Evolutionary conservation across 768 basidiomycete species (phyloP), one percentile per base, ranked within the genome.

Genomic region (Boletales sp.): DNA sequence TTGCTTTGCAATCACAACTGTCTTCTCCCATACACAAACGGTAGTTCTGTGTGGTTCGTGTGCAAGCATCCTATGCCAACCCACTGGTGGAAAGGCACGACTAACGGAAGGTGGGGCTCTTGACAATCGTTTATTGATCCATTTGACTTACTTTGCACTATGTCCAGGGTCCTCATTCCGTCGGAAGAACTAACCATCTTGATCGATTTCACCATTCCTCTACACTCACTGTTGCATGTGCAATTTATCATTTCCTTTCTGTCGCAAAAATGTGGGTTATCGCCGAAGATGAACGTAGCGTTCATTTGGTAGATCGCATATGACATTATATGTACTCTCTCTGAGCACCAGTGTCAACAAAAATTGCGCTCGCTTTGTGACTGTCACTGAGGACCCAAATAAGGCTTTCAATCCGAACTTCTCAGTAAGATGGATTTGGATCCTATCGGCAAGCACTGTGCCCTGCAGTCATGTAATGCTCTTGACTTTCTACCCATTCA

Each of bases 11-110:
- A 91, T 93, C 71, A 94, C 93, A 63, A 94, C 93, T 59, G 94
- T 98, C 64, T 99, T 99, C 85, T 98, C 97, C 58, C 95, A 99
- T 73, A 94, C 95, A 35, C 94, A 97, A 74, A 95, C 93, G 55
- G 97, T 97, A 55, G 94, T 97, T 43, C 77, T 93, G 65, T 99
- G 97, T 71, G 82, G 82, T 48, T 86, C 90, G 43, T 99, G 97
- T 82, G 82, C 90, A 48, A 89, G 86, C 61, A 88, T 97, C 53
- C 80, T 99, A 60, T 97, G 94, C 83, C 95, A 97, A 71, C 95
- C 95, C 47, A 95, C 93, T 31, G 94, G 97, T 77, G 97, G 97
- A 76, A 95, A 87, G 78, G 94, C 94, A 59, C 85, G 94, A 67
- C 75, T 99, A 74, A 97, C 95, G 48, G 97, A 99, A 77, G 97